Percentiles rank a stretch among this genome's conserved stretches.
Evolutionary conservation across 345 rosid genomes (phyloP).

Genomic region (Hypericum perforatum): DNA sequence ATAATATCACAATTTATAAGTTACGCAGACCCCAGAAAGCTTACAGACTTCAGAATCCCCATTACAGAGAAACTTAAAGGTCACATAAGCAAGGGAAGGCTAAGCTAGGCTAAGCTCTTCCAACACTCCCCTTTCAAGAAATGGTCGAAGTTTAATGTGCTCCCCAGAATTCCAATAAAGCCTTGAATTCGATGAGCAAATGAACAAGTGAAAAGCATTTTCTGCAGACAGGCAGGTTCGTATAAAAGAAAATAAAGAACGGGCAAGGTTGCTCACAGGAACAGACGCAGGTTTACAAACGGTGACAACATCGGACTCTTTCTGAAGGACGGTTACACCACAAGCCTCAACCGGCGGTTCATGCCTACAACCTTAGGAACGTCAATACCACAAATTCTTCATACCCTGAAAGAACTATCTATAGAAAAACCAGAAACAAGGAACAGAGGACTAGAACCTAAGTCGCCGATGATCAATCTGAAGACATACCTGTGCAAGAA

Average conservation of each 20-base stretch:
- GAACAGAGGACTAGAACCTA: not conserved
- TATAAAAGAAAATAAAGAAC: not conserved
- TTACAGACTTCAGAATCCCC: too few species aligned
- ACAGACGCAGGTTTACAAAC: slow-evolving; percentile 77
- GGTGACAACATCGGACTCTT: slow-evolving; percentile 67
- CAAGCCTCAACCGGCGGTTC: slow-evolving; percentile 74
- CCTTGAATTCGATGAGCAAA: too few species aligned
- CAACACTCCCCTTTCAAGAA: too few species aligned
- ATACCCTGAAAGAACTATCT: not conserved
- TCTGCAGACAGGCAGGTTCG: not conserved
- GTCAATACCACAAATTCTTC: slow-evolving; percentile 14
- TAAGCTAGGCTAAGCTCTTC: too few species aligned
- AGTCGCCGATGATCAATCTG: not conserved
- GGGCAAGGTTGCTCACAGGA: slow-evolving; percentile 51
- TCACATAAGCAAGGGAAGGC: too few species aligned
- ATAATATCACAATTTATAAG: too few species aligned
- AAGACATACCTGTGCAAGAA: slow-evolving; percentile 64
- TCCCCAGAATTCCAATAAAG: too few species aligned
- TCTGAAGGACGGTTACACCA: slow-evolving; percentile 48
- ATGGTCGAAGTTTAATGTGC: too few species aligned
- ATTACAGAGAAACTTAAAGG: too few species aligned
- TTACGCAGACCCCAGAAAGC: too few species aligned
- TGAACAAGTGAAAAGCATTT: not conserved
- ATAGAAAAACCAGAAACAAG: not conserved
- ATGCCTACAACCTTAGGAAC: slow-evolving; percentile 55